These are phyloP conservation scores for Cladosporium sp. DNA, from an alignment of 2,329 filamentous ascomycete species.

Conservation along the genomic window DNA sequence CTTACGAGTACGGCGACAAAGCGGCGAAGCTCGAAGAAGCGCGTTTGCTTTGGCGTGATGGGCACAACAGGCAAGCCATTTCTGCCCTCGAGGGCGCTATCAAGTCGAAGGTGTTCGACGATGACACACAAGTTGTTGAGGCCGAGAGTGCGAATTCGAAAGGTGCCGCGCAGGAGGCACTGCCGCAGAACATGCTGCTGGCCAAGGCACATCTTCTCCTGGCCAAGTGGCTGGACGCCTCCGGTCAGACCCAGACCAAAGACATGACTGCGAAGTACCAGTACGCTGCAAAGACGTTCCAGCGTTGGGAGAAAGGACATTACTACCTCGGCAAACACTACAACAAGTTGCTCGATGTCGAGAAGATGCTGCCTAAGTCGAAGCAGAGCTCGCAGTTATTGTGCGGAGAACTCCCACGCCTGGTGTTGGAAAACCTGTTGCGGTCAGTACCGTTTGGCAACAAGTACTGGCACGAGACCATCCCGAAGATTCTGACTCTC, in stretches of 20 bases:
- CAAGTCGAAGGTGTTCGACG: slow-evolving; percentile 64
- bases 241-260: slow-evolving; percentile 84
- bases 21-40: slow-evolving; percentile 93
- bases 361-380: slow-evolving; percentile 67
- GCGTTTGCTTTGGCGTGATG: slow-evolving; percentile 85
- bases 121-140: slow-evolving; percentile 13
- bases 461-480: slow-evolving; percentile 91
- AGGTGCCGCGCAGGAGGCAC: slow-evolving; percentile 21
- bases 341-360: slow-evolving; percentile 88
- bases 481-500: slow-evolving; percentile 84
- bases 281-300: slow-evolving; percentile 62
- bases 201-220: slow-evolving; percentile 78
- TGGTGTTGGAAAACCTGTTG: slow-evolving; percentile 91
- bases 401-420: slow-evolving; percentile 74
- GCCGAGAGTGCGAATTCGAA: background rate
- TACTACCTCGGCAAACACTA: slow-evolving; percentile 97
- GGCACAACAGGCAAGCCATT: slow-evolving; percentile 90
- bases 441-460: slow-evolving; percentile 81
- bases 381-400: slow-evolving; percentile 58
- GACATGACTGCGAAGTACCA: slow-evolving; percentile 78
- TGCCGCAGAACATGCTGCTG: slow-evolving; percentile 54
- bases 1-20: slow-evolving; percentile 74
- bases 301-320: slow-evolving; percentile 90
- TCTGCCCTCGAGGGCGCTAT: slow-evolving; percentile 85
- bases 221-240: slow-evolving; percentile 92